A percentile compares a stretch with the other conserved stretches of the same genome.
These are phyloP conservation scores for Pseudonitzschia delicatissima DNA, from an alignment of 108 stramenopile species.

Conservation along the genomic window DNA sequence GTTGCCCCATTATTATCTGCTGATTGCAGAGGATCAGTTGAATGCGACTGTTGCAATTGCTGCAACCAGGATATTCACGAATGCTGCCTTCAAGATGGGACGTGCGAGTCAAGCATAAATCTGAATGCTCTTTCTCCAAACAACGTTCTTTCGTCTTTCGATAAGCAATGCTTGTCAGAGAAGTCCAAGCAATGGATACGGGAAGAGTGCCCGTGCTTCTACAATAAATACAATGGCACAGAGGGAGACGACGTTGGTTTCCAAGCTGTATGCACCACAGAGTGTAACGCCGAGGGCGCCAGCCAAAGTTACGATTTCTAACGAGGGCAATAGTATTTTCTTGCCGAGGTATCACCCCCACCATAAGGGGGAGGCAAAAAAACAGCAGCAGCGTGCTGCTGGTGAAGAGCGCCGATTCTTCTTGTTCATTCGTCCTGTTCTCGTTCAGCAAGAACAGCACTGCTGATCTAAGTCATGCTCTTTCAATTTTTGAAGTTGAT, in stretches of 20 bases:
- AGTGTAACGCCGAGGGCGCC: background rate
- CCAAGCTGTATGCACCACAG: background rate
- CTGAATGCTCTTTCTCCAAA: background rate
- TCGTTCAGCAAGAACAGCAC: background rate
- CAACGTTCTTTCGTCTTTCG: background rate
- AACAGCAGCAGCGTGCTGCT: no score
- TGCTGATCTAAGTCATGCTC: background rate
- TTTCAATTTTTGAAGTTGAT: no score
- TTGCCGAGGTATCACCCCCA: background rate
- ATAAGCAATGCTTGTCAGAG: background rate
- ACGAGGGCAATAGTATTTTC: background rate
- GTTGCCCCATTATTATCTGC: background rate
- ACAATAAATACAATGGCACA: background rate
- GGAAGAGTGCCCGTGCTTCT: background rate
- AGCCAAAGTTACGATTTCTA: background rate
- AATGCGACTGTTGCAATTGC: constrained; percentile 11
- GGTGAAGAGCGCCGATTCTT: background rate
- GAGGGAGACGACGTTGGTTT: no score
- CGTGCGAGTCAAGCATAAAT: background rate
- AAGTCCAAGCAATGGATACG: background rate
- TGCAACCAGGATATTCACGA: background rate
- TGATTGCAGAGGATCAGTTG: background rate
- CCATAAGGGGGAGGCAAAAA: background rate
- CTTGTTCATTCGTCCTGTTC: background rate
- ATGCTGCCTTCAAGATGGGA: background rate